Evolutionary conservation across 257 asterid genomes (phyloP), one percentile per base, ranked within the genome.

Genomic region (Solanum sparsipilum): DNA sequence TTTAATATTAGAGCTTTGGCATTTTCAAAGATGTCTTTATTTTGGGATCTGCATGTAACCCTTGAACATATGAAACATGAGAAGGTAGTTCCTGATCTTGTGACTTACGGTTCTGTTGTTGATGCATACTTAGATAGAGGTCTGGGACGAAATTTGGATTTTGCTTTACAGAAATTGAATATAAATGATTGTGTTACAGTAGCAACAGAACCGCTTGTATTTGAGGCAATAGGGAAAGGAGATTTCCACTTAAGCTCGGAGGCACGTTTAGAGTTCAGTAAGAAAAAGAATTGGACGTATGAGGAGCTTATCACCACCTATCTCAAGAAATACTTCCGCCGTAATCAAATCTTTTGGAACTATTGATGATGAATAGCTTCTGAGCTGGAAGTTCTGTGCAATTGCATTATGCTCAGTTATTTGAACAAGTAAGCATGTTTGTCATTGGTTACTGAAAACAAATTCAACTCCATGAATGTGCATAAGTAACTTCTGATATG

Each of bases 41-140:
- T 96, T 38, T 96, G 98, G 98, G 99, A 97, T 92, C 90, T 97
- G 89, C 98, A 97, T 88, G 88, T 97, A 91, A 94, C 98, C 91
- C 94, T 97, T 56, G 98, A 96, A 84, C 99, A 96, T 84, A 97
- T 97, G 99, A 94, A 90, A 85, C 97, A 95, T 88, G 93, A 89
- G 85, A 92, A 88, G 15, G 95, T 97, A 52, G 91, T 84, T 89
- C 98, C 98, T 38, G 99, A 97, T 97, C 93, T 97, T 46, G 98
- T 95, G 91, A 96, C 98, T 38, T 95, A 93, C 84, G 98, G 99
- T 38, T 95, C 97, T 87, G 90, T 95, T 83, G 92, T 97, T 74
- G 99, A 96, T 86, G 95, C 96, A 23, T 96, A 97, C 91, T n/a
- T 96, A 88, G 98, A 95, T 56, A 95, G 93, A 89, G 92, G 92